Conservation (phyloP, 495 filamentous ascomycete genomes). For the Haplographium delicatum region DNA sequence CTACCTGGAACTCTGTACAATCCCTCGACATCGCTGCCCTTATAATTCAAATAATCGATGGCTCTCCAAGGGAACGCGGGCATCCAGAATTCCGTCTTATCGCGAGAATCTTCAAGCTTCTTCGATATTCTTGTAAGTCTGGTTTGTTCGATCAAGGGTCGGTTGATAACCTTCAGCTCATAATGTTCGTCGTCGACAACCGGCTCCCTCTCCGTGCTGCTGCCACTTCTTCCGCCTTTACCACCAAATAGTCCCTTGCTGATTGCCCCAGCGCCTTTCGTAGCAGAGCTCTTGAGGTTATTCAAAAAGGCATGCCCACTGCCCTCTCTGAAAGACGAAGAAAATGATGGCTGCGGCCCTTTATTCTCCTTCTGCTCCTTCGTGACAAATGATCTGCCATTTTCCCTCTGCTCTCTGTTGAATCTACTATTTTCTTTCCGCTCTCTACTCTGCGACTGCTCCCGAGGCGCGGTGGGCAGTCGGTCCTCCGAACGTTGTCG, state of each 20-base stretch:
- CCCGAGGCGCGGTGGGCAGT: slow-evolving; percentile 31
- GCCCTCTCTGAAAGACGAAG: slow-evolving; percentile 57
- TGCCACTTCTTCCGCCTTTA: slow-evolving; percentile 68
- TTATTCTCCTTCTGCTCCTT: slow-evolving; percentile 21
- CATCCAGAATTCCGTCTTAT: slow-evolving; percentile 98
- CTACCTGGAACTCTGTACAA: slow-evolving; percentile 85
- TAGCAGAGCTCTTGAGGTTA: slow-evolving; percentile 65
- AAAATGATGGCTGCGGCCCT: slow-evolving; percentile 33
- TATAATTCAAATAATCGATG: slow-evolving; percentile 90
- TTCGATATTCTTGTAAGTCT: slow-evolving; percentile 82
- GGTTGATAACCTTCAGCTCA: slow-evolving; percentile 68
- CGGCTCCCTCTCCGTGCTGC: slow-evolving; percentile 59
- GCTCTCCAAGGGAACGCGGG: slow-evolving; percentile 85
- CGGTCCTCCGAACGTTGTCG: slow-evolving; percentile 64
- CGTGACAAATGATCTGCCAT: slow-evolving; percentile 11
- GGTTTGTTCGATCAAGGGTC: slow-evolving; percentile 77
- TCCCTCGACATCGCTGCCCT: slow-evolving; percentile 84
- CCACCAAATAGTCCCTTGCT: slow-evolving; percentile 73
- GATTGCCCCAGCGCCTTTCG: slow-evolving; percentile 70
- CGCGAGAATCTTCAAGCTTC: slow-evolving; percentile 70
- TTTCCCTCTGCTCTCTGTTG: slow-evolving; percentile 36
- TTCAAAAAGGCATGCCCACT: slow-evolving; percentile 56
- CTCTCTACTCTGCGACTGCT: slow-evolving; percentile 21
- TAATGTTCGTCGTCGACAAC: slow-evolving; percentile 67
- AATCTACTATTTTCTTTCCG: slow-evolving; percentile 40